Base-by-base conservation (phyloP, 805 yeast species). In the Zygosaccharomyces gambellarensis region DNA sequence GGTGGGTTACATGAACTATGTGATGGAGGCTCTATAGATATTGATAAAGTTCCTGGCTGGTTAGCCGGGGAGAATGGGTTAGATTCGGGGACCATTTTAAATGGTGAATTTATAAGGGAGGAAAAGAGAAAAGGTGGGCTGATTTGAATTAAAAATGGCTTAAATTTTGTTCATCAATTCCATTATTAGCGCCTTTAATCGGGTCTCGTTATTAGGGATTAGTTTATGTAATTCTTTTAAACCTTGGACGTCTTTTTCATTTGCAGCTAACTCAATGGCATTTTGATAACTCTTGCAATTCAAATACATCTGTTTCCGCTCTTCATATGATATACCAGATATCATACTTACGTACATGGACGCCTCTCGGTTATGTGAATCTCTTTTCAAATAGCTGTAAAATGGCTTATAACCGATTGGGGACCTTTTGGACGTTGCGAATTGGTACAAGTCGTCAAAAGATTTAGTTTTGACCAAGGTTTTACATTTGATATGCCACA, bases 1-100 rank as follows among this genome's bases (percentile, higher is more conserved):
- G 95, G 81, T 2, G 96, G 96, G 0, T 59, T 87, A 34, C 89
- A 85, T 63, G 83, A 85, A 58, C 70, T 87, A 14, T 77, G 89
- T 25, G 71, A 71, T 46, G 49, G 68, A 53, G 76, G 71, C 0
- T 58, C 74, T 0, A 65, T 82, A 1, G 76, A 85, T 55, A 76
- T 85, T 0, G 69, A 73, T n/a, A 70, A 56, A 0, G 67, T 85
- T 12, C 95, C 96, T 0, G 77, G 81, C 28, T 87, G 90, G 90
- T 64, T 87, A 29, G 81, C 90, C 3, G 95, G 95, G 2, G 89
- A 86, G 62, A 83, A 82, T 52, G 85, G 86, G 0, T 57, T 66
- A 1, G 67, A 68, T 36, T 70, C 77, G 32, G 90, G 90, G 0
- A 58, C 53, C 0, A 65, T 79, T 4, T 59, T 58, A 27, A 65